Base-by-base conservation (phyloP, 441 rosid species). In the Populus tomentosa region DNA sequence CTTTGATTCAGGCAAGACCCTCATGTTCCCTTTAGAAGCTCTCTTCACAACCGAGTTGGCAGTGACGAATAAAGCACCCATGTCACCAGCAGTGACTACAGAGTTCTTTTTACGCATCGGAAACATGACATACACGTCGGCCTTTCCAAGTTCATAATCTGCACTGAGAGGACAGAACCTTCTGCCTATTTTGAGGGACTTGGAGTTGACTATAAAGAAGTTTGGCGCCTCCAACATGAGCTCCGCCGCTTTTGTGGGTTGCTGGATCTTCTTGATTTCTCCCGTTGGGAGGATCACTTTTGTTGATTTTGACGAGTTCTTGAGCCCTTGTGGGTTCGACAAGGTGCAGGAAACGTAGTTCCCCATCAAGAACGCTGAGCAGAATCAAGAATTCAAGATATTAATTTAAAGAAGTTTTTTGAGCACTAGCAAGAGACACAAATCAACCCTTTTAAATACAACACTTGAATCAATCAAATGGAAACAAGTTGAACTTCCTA, bases 201-300 rank as follows among this genome's bases (percentile, higher is more conserved):
- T 85, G 0, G 90, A 69, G 75, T 92, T 86, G 0, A 86, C 88
- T 40, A 92, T 80, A 88, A 94, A 94, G 88, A 78, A 89, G 74
- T 85, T 92, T 0, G 97, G 97, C 1, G 82, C 82, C 79, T 94
- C 98, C 53, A 94, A 81, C 98, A 94, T 94, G 16, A 92, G 82
- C 88, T 94, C 98, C 0, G 97, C 98, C 0, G 90, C 98, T 80
- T 86, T 90, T 30, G 80, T 82, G 35, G 91, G 93, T 8, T 76
- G 77, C 53, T 77, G 70, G 77, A 90, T 53, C 20, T 84, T 82
- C 70, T 80, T 84, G 77, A 92, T 75, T 80, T 89, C 90, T 4
- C 98, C 92, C 28, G 82, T 72, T 0, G 97, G 98, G 23, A 92
- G 83, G 59, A 94, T 77, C 36, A 92, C 91, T 82, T 83, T 89